These are phyloP conservation scores for Pyricularia grisea DNA, from an alignment of 2,329 filamentous ascomycete species.

Conservation along the genomic window DNA sequence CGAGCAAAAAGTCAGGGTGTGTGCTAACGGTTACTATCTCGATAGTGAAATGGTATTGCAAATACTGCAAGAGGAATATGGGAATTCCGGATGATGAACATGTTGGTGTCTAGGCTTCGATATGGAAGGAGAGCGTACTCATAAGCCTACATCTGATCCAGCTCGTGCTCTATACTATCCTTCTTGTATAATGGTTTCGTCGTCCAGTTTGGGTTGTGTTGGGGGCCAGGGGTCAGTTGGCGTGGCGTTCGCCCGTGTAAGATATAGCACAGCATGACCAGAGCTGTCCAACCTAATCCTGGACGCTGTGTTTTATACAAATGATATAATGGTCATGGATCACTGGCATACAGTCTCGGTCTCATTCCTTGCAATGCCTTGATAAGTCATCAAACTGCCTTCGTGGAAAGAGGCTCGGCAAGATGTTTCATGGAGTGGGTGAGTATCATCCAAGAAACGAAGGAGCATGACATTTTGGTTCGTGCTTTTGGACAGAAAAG, in stretches of 20 bases:
- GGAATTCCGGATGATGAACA: constrained; percentile 39
- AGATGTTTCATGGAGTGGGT: neutral
- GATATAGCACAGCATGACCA: neutral
- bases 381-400: neutral
- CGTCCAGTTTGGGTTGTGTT: neutral
- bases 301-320: neutral
- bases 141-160: neutral
- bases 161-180: neutral
- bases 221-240: neutral
- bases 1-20: neutral
- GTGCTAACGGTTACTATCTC: constrained; percentile 6
- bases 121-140: neutral
- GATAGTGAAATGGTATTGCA: constrained; percentile 72
- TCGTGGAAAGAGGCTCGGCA: neutral
- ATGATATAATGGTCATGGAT: neutral
- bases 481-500: neutral
- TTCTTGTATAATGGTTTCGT: neutral
- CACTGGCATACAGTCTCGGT: neutral
- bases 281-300: neutral
- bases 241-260: neutral
- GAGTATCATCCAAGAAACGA: neutral
- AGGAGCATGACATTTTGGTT: neutral
- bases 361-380: neutral
- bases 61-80: constrained; percentile 63
- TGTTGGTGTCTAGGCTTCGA: neutral